phyloP scores from a whole-genome alignment of 179 eudicot species.

The Patellifolia procumbens region DNA sequence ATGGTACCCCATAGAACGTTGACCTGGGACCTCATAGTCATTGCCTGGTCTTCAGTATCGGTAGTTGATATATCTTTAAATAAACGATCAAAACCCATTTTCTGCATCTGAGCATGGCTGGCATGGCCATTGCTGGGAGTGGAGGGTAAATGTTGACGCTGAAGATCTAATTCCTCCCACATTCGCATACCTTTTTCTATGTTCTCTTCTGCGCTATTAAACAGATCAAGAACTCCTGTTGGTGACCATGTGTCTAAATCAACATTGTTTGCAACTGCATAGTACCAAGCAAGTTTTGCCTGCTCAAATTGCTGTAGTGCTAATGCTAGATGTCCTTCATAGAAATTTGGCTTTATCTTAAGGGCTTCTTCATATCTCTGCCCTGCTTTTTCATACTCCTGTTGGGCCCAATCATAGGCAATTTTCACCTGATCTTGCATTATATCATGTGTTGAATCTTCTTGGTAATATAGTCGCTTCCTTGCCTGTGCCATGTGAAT shows the following conservation, averaged over 20 bases:
- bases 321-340: slow-evolving; percentile 74
- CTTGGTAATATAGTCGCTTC: slow-evolving; percentile 57
- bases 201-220: slow-evolving; percentile 82
- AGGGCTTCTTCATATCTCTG: slow-evolving; percentile 76
- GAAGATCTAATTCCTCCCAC: slow-evolving; percentile 73
- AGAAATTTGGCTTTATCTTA: slow-evolving; percentile 76
- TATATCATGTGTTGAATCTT: slow-evolving; percentile 55
- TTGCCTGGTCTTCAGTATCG: slow-evolving; percentile 58
- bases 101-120: slow-evolving; percentile 43
- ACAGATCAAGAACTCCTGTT: slow-evolving; percentile 62
- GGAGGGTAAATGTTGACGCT: slow-evolving; percentile 36
- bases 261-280: slow-evolving; percentile 53
- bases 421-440: slow-evolving; percentile 46
- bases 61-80: slow-evolving; percentile 48
- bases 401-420: slow-evolving; percentile 81
- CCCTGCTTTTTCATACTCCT: slow-evolving; percentile 71
- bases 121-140: slow-evolving; percentile 39
- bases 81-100: slow-evolving; percentile 55
- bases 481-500: slow-evolving; percentile 93
- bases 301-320: slow-evolving; percentile 91
- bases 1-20: slow-evolving; percentile 86
- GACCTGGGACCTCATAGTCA: slow-evolving; percentile 68
- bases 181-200: slow-evolving; percentile 82
- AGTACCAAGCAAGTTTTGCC: slow-evolving; percentile 92
- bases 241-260: slow-evolving; percentile 80